Evolutionary conservation across 352 stramenopile genomes (phyloP), one percentile per base, ranked within the genome.

Genomic region (Phytophthora sansomeana): DNA sequence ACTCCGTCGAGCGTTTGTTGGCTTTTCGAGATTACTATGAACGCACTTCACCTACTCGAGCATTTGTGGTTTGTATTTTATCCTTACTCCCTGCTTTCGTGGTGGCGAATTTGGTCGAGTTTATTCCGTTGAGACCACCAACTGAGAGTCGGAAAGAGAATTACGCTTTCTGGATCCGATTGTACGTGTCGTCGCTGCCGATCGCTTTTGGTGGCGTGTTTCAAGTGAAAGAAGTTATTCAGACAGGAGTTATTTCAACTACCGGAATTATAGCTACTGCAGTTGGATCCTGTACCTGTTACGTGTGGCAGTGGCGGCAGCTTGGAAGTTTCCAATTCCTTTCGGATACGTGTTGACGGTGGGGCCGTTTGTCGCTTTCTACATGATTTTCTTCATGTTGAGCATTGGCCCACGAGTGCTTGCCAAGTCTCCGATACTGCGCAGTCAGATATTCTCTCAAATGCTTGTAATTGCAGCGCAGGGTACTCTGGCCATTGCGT

Each of bases 291-390:
- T 51, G 69, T 6, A 48, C 46, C 1, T 43, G 38, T 13, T 68
- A 74, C 49, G 39, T 71, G 19, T 73, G 0, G 3, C 39, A 16
- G 17, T 78, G 2, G 72, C 65, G 3, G 44, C 14, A 2, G 0
- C 19, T 5, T 76, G 67, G 72, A 63, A 46, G 16, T 72, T 69
- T 11, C 65, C 65, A 2, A 57, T 58, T 3, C 65, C 52, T 1
- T 73, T 73, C 14, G 64, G 64, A 1, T 63, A 68, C 14, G 58
- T 69, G 9, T 1, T 78, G 2, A 70, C 52, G 9, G n/a, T 63
- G 4, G 46, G 38, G 0, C 63, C 60, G 2, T 74, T 69, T 29
- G 28, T 60, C 1, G 16, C 32, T 2, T 54, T 76, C 19, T 69
- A 71, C 43, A 55, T 67, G 24, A 10, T 43, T 14, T 64, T 56